These are phyloP conservation scores for Echria macrotheca DNA, from an alignment of 495 filamentous ascomycete species.

Conservation along the genomic window DNA sequence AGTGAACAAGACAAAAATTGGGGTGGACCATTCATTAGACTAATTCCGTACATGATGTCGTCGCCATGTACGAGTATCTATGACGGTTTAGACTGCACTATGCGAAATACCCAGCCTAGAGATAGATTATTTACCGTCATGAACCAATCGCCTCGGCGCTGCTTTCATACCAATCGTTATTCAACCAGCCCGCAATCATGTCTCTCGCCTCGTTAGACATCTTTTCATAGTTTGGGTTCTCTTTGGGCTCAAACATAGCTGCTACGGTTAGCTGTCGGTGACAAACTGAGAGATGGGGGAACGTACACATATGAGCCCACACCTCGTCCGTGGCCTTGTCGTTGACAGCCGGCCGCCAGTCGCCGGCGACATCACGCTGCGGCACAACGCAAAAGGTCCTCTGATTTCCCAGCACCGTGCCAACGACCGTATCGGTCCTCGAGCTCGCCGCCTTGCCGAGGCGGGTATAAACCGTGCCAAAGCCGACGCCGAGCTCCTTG, in stretches of 20 bases:
- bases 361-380: slow-evolving; percentile 40
- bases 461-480: slow-evolving; percentile 76
- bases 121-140: background rate
- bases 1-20: background rate
- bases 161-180: slow-evolving; percentile 48
- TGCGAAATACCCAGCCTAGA: no score
- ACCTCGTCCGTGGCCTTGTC: slow-evolving; percentile 73
- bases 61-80: no score
- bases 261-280: slow-evolving; percentile 13
- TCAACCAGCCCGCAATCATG: slow-evolving; percentile 53
- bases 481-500: slow-evolving; percentile 54
- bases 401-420: slow-evolving; percentile 49
- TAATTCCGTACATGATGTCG: no score
- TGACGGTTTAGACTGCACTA: no score
- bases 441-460: slow-evolving; percentile 59
- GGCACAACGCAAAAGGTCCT: slow-evolving; percentile 85
- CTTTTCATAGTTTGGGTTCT: slow-evolving; percentile 72
- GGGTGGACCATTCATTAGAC: no score
- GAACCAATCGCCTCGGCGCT: slow-evolving; percentile 23
- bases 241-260: slow-evolving; percentile 75
- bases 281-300: background rate
- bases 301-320: slow-evolving; percentile 68
- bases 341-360: slow-evolving; percentile 68
- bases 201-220: slow-evolving; percentile 63
- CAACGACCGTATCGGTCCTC: slow-evolving; percentile 39